phyloP scores from a whole-genome alignment of 768 basidiomycete species.

The Inosperma sp. region DNA sequence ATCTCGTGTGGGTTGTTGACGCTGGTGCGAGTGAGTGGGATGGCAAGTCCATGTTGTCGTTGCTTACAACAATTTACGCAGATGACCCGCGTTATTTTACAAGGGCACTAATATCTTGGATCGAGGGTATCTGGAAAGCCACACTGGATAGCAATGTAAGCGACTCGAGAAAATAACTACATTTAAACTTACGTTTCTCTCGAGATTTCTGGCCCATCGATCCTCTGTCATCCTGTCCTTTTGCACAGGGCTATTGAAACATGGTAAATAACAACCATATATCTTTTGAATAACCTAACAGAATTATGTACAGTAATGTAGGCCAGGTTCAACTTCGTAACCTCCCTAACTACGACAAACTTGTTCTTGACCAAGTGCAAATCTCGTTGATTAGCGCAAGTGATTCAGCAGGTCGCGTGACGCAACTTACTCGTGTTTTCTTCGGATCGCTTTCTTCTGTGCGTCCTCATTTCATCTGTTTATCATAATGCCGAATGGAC shows the following conservation, averaged over 20 bases:
- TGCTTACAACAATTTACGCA: not conserved
- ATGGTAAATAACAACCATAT: slow-evolving; percentile 44
- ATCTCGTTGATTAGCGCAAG: slow-evolving; percentile 39
- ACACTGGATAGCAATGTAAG: slow-evolving; percentile 22
- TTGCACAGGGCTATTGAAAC: slow-evolving; percentile 34
- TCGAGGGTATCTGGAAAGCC: slow-evolving; percentile 45
- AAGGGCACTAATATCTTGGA: slow-evolving; percentile 42
- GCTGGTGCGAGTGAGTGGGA: slow-evolving; percentile 36
- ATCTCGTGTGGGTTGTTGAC: slow-evolving; percentile 49
- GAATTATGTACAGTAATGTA: slow-evolving; percentile 35
- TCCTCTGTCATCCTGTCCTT: slow-evolving; percentile 43
- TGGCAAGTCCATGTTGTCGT: not conserved
- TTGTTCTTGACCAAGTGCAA: slow-evolving; percentile 35
- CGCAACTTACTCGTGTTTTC: slow-evolving; percentile 39
- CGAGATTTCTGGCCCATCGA: slow-evolving; percentile 32
- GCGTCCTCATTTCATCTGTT: slow-evolving; percentile 12
- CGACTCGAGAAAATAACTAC: not conserved
- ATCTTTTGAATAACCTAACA: slow-evolving; percentile 1
- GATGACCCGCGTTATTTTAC: not conserved
- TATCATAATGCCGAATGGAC: not conserved
- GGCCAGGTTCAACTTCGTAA: slow-evolving; percentile 36
- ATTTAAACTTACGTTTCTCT: not conserved
- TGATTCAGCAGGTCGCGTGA: slow-evolving; percentile 33
- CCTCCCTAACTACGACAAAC: slow-evolving; percentile 35
- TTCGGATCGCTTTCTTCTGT: slow-evolving; percentile 42